Percentiles rank a stretch among this genome's conserved stretches.
Evolutionary conservation across 441 rosid species (phyloP).

Genomic region (Adansonia madagascariensis): DNA sequence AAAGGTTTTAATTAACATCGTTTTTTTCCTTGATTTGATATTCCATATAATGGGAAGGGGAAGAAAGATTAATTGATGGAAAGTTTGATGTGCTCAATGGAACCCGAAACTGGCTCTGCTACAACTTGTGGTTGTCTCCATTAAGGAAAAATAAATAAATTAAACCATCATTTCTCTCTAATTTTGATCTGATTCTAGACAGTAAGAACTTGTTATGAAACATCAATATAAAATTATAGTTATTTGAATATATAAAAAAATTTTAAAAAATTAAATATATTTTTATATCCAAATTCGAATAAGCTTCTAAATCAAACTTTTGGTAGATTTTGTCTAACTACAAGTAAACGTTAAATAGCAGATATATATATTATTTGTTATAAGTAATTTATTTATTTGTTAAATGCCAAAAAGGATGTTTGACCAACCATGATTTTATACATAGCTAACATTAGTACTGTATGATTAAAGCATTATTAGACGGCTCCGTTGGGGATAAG

Average conservation of each 20-base stretch:
- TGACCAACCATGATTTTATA: background rate
- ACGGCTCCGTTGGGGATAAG: too few species aligned
- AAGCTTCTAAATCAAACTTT: too few species aligned
- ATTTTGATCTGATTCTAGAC: background rate
- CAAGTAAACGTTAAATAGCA: background rate
- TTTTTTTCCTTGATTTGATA: conserved; percentile 10
- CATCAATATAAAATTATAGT: too few species aligned
- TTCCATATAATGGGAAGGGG: background rate
- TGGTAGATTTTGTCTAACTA: background rate
- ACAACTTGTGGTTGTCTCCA: background rate
- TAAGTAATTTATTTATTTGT: background rate
- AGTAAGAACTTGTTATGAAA: too few species aligned
- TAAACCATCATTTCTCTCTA: background rate
- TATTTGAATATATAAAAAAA: too few species aligned
- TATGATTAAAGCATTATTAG: too few species aligned
- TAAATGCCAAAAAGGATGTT: background rate
- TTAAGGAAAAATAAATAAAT: background rate
- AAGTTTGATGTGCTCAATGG: background rate
- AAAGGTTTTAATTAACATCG: conserved; percentile 7
- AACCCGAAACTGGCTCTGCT: conserved; percentile 15
- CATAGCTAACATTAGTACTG: too few species aligned
- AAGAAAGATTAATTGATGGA: background rate
- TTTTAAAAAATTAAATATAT: too few species aligned
- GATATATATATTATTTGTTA: background rate
- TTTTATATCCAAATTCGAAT: too few species aligned